These are phyloP conservation scores for Kickxella alabastrina DNA, from an alignment of 192 early-diverging fungal genomes.

Conservation along the genomic window DNA sequence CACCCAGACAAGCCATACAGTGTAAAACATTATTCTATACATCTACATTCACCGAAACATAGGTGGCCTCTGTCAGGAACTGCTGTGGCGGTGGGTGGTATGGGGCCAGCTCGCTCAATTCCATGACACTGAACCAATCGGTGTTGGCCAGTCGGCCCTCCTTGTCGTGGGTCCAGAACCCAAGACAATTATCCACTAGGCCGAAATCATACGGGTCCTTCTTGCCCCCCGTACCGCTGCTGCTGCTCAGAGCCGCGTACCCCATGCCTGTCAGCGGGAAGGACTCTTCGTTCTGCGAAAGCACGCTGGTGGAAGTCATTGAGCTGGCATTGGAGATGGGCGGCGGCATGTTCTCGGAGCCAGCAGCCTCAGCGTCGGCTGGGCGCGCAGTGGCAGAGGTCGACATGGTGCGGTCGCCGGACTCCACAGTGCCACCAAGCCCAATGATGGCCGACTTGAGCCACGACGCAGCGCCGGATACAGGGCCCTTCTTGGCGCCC, in stretches of 20 bases:
- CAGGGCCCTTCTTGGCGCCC: conserved; percentile 2
- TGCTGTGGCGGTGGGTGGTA: conserved; percentile 33
- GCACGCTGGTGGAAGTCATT: conserved; percentile 12
- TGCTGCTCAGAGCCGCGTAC: conserved; percentile 10
- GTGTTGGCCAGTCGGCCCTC: conserved; percentile 57
- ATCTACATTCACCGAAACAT: conserved; percentile 16
- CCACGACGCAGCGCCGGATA: conserved; percentile 17
- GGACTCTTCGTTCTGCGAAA: conserved; percentile 8
- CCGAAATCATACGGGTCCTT: conserved; percentile 82
- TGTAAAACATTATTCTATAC: too few relatives aligned
- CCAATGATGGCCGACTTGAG: conserved; percentile 27
- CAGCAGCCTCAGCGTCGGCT: conserved; percentile 27
- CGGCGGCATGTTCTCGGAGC: conserved; percentile 46
- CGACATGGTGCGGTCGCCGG: conserved; percentile 15
- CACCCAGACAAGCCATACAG: too few relatives aligned
- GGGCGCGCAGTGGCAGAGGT: conserved; percentile 3
- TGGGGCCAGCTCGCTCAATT: conserved; percentile 30
- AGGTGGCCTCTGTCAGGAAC: conserved; percentile 12
- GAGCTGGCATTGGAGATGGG: conserved; percentile 26
- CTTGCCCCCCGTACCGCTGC: conserved; percentile 4
- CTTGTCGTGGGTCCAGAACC: conserved; percentile 70
- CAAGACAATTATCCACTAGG: conserved; percentile 70
- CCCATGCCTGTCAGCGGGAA: conserved; percentile 31
- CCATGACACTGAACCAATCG: conserved; percentile 57
- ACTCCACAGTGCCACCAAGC: conserved; percentile 24